Percentiles rank a stretch among this genome's conserved stretches.
These are phyloP conservation scores for Pouteria glomerata DNA, from an alignment of 148 eudicot species.

Conservation along the genomic window DNA sequence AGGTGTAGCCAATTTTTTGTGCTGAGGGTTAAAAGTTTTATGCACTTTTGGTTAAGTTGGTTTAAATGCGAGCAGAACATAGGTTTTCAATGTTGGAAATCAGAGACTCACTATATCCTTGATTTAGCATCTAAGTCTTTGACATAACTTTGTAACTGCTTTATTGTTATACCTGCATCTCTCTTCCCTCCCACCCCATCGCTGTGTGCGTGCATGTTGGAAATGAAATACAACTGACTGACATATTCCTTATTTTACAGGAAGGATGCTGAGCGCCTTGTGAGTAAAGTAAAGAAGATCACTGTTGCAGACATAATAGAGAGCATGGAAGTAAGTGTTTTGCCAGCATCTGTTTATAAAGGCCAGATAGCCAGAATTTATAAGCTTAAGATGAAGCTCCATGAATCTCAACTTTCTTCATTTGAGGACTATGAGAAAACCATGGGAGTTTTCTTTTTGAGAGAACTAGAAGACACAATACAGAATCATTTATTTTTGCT, in stretches of 20 bases:
- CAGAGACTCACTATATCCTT: too few relatives aligned
- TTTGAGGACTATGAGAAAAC: conserved; percentile 49
- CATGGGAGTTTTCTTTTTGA: conserved; percentile 36
- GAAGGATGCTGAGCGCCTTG: conserved; percentile 69
- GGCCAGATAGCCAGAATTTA: conserved; percentile 41
- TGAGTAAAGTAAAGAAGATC: conserved; percentile 59
- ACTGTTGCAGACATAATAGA: conserved; percentile 73
- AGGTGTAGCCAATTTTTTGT: too few relatives aligned
- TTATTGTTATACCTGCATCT: background rate
- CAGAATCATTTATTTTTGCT: conserved; percentile 60
- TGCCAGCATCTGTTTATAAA: conserved; percentile 36
- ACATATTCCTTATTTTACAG: conserved; percentile 31
- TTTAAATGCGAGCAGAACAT: too few relatives aligned
- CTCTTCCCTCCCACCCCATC: background rate
- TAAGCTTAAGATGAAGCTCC: conserved; percentile 67
- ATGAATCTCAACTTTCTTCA: conserved; percentile 47
- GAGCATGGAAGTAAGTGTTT: conserved; percentile 58
- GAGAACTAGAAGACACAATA: conserved; percentile 62
- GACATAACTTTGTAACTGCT: background rate
- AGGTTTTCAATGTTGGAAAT: too few relatives aligned
- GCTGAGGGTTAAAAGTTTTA: too few relatives aligned
- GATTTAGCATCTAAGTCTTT: background rate
- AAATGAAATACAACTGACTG: background rate
- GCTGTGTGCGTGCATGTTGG: background rate
- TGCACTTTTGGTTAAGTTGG: too few relatives aligned